Conservation (phyloP, 1,284 basidiomycete genomes). For the Rhodotorula mucilaginosa region DNA sequence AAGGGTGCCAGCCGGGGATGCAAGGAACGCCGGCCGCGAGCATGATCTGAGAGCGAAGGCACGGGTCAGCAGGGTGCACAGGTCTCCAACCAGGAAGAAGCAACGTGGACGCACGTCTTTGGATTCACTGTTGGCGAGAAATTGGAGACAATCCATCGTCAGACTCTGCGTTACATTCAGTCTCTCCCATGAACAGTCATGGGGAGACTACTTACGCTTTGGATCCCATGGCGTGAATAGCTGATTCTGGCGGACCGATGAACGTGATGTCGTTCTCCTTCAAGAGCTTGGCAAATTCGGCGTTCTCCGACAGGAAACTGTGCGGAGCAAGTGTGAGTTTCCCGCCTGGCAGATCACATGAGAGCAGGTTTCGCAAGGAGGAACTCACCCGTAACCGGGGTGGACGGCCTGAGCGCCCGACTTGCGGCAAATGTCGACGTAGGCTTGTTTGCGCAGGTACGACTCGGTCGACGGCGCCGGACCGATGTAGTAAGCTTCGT, state of each 20-base stretch:
- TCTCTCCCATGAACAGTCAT: too few relatives aligned
- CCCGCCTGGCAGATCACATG: too few relatives aligned
- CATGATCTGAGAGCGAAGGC: constrained; percentile 76
- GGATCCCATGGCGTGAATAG: constrained; percentile 71
- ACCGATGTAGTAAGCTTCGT: constrained; percentile 91
- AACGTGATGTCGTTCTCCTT: constrained; percentile 45
- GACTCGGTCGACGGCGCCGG: constrained; percentile 82
- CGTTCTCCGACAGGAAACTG: constrained; percentile 71
- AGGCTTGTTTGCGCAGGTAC: constrained; percentile 85
- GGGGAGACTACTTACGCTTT: constrained; percentile 52
- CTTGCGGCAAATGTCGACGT: constrained; percentile 72
- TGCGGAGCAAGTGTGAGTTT: too few relatives aligned
- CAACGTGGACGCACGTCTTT: constrained; percentile 55
- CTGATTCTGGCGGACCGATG: constrained; percentile 48
- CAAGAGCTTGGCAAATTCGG: constrained; percentile 39
- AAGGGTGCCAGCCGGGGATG: constrained; percentile 79
- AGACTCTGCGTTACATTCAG: neutral
- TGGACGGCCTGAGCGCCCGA: constrained; percentile 85
- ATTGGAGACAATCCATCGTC: neutral
- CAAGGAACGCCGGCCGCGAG: constrained; percentile 82
- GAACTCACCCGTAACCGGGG: constrained; percentile 69
- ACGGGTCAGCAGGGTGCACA: neutral
- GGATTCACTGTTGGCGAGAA: constrained; percentile 23
- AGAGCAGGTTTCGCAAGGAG: too few relatives aligned
- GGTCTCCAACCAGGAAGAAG: neutral